Evolutionary conservation across 169 alveolate genomes (phyloP).

Genomic region (Miamiensis avidus): DNA sequence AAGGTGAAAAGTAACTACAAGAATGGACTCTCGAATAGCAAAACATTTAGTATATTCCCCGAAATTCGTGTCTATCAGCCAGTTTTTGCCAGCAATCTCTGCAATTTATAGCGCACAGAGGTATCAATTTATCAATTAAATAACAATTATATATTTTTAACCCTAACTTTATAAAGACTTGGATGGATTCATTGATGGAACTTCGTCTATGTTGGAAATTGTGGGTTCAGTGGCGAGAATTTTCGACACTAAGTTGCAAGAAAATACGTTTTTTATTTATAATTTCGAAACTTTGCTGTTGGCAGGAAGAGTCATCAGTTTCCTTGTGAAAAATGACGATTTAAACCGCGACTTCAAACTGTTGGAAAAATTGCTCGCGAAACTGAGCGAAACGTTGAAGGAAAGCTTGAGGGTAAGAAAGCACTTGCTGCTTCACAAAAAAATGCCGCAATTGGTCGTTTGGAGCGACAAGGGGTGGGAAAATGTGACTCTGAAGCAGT

Average conservation of each 20-base stretch:
- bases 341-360: neutral
- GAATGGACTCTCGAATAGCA: no score
- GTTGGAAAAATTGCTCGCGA: neutral
- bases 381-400: neutral
- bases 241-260: neutral
- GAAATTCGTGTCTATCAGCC: no score
- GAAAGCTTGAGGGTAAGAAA: no score
- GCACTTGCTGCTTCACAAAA: neutral
- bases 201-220: no score
- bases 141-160: neutral
- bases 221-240: neutral
- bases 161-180: neutral
- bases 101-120: no score
- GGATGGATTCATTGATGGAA: neutral
- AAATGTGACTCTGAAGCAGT: neutral
- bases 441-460: neutral
- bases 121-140: neutral
- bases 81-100: no score
- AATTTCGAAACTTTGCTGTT: neutral
- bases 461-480: neutral
- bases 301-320: neutral
- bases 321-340: neutral
- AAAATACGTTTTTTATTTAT: neutral
- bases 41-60: no score
- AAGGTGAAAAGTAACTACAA: no score